A percentile compares a stretch with the other conserved stretches of the same genome.
These are phyloP conservation scores for Chlamydomonas schloesseri DNA, from an alignment of 139 green algal genomes.

Conservation along the genomic window DNA sequence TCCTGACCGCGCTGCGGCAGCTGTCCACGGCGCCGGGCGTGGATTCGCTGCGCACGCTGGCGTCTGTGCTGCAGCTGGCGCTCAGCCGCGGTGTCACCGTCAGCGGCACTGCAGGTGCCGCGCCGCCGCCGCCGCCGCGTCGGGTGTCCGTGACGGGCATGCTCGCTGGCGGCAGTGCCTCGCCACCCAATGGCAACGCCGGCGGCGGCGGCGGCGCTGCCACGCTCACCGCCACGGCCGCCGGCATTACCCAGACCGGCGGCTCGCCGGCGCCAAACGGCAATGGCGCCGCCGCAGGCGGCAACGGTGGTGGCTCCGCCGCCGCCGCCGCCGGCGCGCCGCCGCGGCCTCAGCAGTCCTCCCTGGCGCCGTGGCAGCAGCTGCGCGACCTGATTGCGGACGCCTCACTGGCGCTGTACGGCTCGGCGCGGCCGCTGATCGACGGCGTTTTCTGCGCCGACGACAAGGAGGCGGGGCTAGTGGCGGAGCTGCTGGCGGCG, in stretches of 20 bases:
- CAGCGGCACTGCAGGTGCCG: background rate
- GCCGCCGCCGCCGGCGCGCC: background rate
- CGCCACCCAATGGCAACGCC: too few relatives aligned
- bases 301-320: background rate
- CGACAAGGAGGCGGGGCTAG: slow-evolving; percentile 67
- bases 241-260: too few relatives aligned
- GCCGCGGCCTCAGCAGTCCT: slow-evolving; percentile 8
- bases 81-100: background rate
- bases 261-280: background rate
- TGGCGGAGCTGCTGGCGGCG: slow-evolving; percentile 76
- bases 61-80: background rate
- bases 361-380: slow-evolving; percentile 23
- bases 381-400: slow-evolving; percentile 55
- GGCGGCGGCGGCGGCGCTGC: background rate
- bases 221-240: background rate
- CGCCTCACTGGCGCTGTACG: slow-evolving; percentile 53
- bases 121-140: too few relatives aligned
- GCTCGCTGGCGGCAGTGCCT: too few relatives aligned
- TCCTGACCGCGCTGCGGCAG: slow-evolving; percentile 36
- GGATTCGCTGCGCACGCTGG: slow-evolving; percentile 34
- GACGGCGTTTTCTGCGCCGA: slow-evolving; percentile 50
- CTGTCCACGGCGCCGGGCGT: slow-evolving; percentile 42
- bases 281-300: too few relatives aligned
- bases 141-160: background rate
- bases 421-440: slow-evolving; percentile 50